Evolutionary conservation across 2,329 filamentous ascomycete species (phyloP).

Genomic region (Fusarium xyrophilum): DNA sequence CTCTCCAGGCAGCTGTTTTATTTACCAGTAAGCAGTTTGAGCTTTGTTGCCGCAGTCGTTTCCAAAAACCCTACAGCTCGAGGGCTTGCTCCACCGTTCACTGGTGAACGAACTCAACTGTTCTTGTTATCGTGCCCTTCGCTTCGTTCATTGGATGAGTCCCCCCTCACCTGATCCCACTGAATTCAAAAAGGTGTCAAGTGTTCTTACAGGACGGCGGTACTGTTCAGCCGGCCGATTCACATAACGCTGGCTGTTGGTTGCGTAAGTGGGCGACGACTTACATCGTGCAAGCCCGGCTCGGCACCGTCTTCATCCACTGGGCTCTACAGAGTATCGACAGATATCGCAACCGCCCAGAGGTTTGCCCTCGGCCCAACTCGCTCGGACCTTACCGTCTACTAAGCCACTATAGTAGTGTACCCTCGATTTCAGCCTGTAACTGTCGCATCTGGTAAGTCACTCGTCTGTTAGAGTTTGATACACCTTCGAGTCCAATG

Average conservation of each 20-base stretch:
- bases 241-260: background rate
- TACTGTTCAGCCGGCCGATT: slow-evolving; percentile 1
- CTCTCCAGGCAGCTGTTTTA: slow-evolving; percentile 9
- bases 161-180: background rate
- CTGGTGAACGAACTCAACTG: slow-evolving; percentile 4
- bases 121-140: background rate
- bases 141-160: background rate
- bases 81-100: slow-evolving; percentile 7
- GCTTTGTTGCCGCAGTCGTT: background rate
- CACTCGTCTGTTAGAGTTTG: slow-evolving; percentile 29
- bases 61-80: slow-evolving; percentile 7
- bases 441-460: slow-evolving; percentile 30
- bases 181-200: background rate
- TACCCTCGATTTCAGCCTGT: slow-evolving; percentile 17
- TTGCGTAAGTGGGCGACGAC: background rate
- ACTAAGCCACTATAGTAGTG: slow-evolving; percentile 31
- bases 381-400: slow-evolving; percentile 37
- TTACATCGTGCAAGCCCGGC: background rate
- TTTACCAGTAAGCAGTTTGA: slow-evolving; percentile 1
- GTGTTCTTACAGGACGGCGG: background rate
- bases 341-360: background rate
- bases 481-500: slow-evolving; percentile 23
- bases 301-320: slow-evolving; percentile 1
- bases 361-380: slow-evolving; percentile 30
- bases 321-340: background rate